phyloP scores from a whole-genome alignment of 164 flowering plant species.

The Vitis rupestris region DNA sequence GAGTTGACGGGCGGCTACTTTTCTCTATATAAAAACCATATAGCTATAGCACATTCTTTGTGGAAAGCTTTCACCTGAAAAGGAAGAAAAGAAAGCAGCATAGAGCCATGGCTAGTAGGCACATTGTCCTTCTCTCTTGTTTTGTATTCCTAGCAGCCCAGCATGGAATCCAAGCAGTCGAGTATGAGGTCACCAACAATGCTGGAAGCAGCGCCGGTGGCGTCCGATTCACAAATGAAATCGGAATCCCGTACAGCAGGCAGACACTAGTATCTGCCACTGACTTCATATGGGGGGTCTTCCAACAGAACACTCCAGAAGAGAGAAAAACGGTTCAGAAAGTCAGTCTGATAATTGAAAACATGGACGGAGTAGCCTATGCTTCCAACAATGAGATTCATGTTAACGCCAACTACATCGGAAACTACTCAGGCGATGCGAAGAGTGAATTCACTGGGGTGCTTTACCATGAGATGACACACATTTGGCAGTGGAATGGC shows the following conservation, averaged over 20 bases:
- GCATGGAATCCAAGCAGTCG: not conserved
- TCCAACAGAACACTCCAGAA: not conserved
- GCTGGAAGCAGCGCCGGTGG: not conserved
- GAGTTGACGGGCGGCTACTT: no score
- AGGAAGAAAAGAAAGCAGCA: no score
- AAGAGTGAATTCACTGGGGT: not conserved
- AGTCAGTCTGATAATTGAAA: not conserved
- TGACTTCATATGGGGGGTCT: not conserved
- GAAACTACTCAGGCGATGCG: not conserved
- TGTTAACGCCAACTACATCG: not conserved
- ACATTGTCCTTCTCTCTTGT: no score
- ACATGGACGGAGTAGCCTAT: not conserved
- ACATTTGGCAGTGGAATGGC: no score
- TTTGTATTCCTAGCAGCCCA: not conserved
- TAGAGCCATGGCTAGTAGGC: no score
- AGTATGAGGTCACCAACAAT: not conserved
- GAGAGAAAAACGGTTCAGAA: not conserved
- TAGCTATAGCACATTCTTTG: no score
- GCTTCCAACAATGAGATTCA: not conserved
- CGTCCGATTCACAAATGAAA: not conserved
- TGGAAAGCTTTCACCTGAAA: no score
- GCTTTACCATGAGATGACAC: not conserved
- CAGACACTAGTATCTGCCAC: not conserved
- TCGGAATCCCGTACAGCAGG: not conserved
- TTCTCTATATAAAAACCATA: no score